A percentile compares a stretch with the other conserved stretches of the same genome.
These are phyloP conservation scores for Cryptosporidium andersoni DNA, from an alignment of 169 alveolate genomes.

Conservation along the genomic window DNA sequence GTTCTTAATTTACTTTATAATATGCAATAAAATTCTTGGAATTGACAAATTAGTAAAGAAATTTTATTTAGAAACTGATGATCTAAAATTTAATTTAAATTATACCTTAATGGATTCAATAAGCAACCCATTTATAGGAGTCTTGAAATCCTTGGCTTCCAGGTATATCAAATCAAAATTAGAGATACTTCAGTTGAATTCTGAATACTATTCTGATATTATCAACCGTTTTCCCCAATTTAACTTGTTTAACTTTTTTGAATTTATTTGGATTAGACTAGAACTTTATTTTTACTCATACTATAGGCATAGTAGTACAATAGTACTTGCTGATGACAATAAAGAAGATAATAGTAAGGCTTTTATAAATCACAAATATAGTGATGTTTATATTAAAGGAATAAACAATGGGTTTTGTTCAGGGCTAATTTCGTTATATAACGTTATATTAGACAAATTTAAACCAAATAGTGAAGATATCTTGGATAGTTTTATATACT, in stretches of 20 bases:
- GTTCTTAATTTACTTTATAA: constrained; percentile 15
- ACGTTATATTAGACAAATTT: background rate
- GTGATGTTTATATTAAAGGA: constrained; percentile 1
- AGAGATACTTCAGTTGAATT: background rate
- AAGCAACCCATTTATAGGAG: constrained; percentile 1
- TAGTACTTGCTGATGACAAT: no score
- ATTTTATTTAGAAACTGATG: background rate
- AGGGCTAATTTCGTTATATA: constrained; percentile 3
- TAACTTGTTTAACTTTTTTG: background rate
- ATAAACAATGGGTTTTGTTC: constrained; percentile 21
- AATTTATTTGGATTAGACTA: constrained; percentile 10
- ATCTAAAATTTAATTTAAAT: no score
- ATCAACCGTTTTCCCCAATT: constrained; percentile 13
- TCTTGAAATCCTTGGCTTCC: constrained; percentile 6
- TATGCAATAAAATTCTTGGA: background rate
- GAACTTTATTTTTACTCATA: constrained; percentile 8
- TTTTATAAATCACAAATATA: background rate
- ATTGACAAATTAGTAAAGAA: background rate
- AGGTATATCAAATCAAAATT: constrained; percentile 19
- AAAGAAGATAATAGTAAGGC: no score
- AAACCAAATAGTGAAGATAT: no score
- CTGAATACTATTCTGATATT: background rate
- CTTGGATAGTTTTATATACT: no score
- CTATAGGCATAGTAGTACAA: background rate
- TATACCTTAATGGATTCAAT: background rate